Evolutionary conservation across 2,329 filamentous ascomycete species (phyloP), one percentile per base, ranked within the genome.

Genomic region (Pezizomycotina sp.): DNA sequence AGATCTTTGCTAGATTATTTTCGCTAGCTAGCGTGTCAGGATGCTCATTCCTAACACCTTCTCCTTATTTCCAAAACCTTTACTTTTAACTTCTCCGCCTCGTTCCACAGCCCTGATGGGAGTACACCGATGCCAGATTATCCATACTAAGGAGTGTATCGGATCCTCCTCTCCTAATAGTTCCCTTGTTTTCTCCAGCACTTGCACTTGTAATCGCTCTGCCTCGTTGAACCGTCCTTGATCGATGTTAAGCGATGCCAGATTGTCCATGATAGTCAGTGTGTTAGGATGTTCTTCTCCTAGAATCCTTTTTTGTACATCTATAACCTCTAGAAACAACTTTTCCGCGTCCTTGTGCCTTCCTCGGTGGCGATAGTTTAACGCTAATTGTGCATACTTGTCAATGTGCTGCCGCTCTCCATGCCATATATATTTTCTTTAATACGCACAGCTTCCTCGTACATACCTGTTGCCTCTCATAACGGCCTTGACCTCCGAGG

Each of bases 271-370:
- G 30, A 30, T 42, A n/a, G 35, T 12, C 3, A 47, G 24, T 5
- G 44, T 42, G 29, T 32, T 27, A 3, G 27, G 37, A 27, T 47
- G 37, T 6, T 34, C 31, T 3, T 14, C 27, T 14, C 44, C 44
- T 4, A 38, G 9, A 16, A 38, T 19, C 32, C 16, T 31, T 20
- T 40, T 37, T 27, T 36, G 7, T 31, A 24, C 23, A 9, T 31
- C 36, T 5, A 41, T 18, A 21, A 29, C 40, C 13, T 23, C n/a
- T 8, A 27, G 13, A 13, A 27, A 24, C 19, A 43, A 23, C 12
- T 30, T 27, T 14, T 41, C 36, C 6, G 41, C 43, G 15, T 44
- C 37, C 12, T 31, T 5, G 23, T 38, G 38, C 13, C 15, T 37
- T 10, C 36, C 34, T 15, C 36, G 36, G 7, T 19, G 10, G 13